Base-by-base conservation (phyloP, 495 filamentous ascomycete species). In the Aspergillus sclerotioniger region DNA sequence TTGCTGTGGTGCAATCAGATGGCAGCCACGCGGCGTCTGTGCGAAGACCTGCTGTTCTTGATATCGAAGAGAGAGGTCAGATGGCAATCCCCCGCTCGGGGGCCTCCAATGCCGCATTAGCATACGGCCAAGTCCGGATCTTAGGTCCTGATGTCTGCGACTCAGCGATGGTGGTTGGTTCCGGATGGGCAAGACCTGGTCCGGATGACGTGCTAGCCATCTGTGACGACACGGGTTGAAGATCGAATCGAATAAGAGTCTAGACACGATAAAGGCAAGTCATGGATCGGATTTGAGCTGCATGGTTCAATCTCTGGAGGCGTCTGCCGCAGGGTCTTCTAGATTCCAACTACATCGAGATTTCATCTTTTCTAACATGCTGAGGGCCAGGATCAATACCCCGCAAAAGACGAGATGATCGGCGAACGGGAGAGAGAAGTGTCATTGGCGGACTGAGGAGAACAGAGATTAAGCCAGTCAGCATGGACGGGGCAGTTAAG, bases 141-240 rank as follows among this genome's bases (percentile, higher is more conserved):
- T 32, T 3, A 25, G 31, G 47, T 50, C 28, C n/a, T 50, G 47
- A 50, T 50, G 47, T 31, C 25, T 31, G 28, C 47, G 47, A 50
- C 47, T 50, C 20, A 10, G 25, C 13, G 53, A 29, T 17, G 29
- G 16, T 48, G 44, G 54, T 56, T 56, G 54, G 54, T 33, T 48
- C 31, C 45, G 19, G 54, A 56, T 56, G 29, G 28, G 54, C 54
- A 56, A 46, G 13, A 20, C 32, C 2, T 45, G 3, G 28, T 21
- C 31, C 16, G 43, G 54, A 56, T 56, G 54, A 32, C 54, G 54
- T 56, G 54, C 49, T 56, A 8, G 17, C n/a, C 17, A 19, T 8
- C 15, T 41, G 33, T 13, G 33, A 35, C 33, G 33, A 35, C 33
- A n/a, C 37, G 37, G 37, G 37, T 41, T n/a, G 37, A n/a, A 13